phyloP scores from a whole-genome alignment of 208 protist species.

The Trichomonas vaginalis region DNA sequence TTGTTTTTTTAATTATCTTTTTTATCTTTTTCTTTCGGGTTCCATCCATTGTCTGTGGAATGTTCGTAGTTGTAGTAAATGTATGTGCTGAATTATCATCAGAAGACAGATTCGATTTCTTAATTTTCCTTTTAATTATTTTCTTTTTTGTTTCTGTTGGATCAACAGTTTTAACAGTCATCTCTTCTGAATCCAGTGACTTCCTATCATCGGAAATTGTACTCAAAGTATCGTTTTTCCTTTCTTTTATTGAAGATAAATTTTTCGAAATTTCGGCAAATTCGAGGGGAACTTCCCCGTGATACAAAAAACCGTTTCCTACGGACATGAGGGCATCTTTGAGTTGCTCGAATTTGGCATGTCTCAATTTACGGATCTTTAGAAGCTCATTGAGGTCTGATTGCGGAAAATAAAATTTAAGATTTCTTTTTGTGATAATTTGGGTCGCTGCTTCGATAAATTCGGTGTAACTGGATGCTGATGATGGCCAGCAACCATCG shows the following conservation, averaged over 20 bases:
- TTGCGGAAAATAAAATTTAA: neutral
- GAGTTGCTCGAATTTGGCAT: neutral
- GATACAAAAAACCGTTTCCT: neutral
- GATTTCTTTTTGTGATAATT: neutral
- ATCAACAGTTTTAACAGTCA: neutral
- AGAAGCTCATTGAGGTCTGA: neutral
- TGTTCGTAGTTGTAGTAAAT: neutral
- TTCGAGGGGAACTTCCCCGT: neutral
- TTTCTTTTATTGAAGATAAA: neutral
- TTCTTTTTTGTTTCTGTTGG: neutral
- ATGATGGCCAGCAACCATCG: neutral
- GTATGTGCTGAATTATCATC: too few species aligned
- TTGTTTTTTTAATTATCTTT: neutral
- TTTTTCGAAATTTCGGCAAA: neutral
- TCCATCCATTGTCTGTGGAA: neutral
- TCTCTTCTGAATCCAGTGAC: too few species aligned
- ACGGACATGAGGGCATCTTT: neutral
- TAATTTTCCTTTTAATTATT: neutral
- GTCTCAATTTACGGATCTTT: neutral
- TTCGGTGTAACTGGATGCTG: neutral
- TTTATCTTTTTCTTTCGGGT: neutral
- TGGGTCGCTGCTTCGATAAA: neutral
- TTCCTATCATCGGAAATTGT: neutral
- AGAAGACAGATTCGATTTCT: too few species aligned
- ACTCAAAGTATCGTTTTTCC: too few species aligned